These are phyloP conservation scores for Entomortierella beljakovae DNA, from an alignment of 192 early-diverging fungal genomes.

Conservation along the genomic window DNA sequence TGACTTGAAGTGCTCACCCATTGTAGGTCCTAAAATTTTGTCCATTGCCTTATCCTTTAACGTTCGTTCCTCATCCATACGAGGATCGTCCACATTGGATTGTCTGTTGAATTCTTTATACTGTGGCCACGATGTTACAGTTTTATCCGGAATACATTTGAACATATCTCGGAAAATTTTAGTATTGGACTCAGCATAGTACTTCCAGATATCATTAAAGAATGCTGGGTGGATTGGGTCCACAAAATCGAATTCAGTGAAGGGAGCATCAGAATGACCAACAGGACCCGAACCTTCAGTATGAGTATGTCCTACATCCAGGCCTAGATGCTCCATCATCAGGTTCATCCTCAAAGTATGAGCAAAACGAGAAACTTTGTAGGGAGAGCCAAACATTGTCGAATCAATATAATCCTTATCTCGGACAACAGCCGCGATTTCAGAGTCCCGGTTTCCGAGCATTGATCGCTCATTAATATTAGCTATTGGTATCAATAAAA, in stretches of 20 bases:
- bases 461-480: slow-evolving; percentile 93
- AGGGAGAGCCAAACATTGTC: slow-evolving; percentile 73
- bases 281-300: neutral
- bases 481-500: slow-evolving; percentile 56
- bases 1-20: slow-evolving; percentile 32
- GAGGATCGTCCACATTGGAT: slow-evolving; percentile 45
- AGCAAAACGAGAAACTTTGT: slow-evolving; percentile 77
- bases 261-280: neutral
- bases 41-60: slow-evolving; percentile 46
- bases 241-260: slow-evolving; percentile 55
- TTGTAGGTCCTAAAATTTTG: slow-evolving; percentile 40
- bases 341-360: slow-evolving; percentile 78
- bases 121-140: slow-evolving; percentile 72
- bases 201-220: slow-evolving; percentile 68
- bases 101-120: slow-evolving; percentile 53
- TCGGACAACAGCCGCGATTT: slow-evolving; percentile 79
- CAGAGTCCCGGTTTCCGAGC: slow-evolving; percentile 83
- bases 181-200: slow-evolving; percentile 71
- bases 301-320: slow-evolving; percentile 48
- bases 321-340: slow-evolving; percentile 82
- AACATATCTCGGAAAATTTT: slow-evolving; percentile 76
- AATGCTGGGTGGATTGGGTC: slow-evolving; percentile 79
- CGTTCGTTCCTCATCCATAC: slow-evolving; percentile 44
- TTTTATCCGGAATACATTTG: slow-evolving; percentile 84
- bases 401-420: slow-evolving; percentile 75